Evolutionary conservation across 2,329 filamentous ascomycete species (phyloP), one percentile per base, ranked within the genome.

Genomic region (Akanthomyces uredinophilus): DNA sequence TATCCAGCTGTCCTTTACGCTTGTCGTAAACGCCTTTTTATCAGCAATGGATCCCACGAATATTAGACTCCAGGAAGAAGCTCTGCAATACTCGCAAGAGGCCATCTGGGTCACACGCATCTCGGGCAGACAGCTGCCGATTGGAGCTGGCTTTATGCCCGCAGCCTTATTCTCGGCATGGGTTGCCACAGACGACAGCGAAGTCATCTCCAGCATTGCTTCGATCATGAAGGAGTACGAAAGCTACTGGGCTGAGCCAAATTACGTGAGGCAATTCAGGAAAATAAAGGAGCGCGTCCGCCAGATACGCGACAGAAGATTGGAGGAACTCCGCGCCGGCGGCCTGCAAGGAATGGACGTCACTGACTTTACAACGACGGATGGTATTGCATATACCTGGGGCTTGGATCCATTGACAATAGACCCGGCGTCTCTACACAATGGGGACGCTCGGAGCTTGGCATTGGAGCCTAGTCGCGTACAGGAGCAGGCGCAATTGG

Each of bases 121-220:
- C 13, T 67, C 68, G 1, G 32, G 56, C 16, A 44, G 56, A 14
- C 68, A 70, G 50, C 54, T 69, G 8, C 71, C 72, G 5, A 50
- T 73, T 1, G 72, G 69, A 1, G 67, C 71, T 7, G 67, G 66
- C 35, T 69, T 70, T 24, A 65, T 71, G 32, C 68, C 70, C 5
- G 58, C 69, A 1, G 68, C 65, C 13, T 63, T 74, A 2, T 51
- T 70, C 10, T 61, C 68, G 1, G 71, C 67, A 0, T 72, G 68
- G 68, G 65, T 67, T 0, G 63, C 65, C 24, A 66, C 67, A 3
- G 70, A 71, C 3, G 77, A 79, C 14, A 37, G 39, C 22, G 57
- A 60, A 7, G 57, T 63, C n/a, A 29, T 53, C 13, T 20, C 37
- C 2, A 54, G 49, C 5, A 64, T 69, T 35, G 39, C 54, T 22